Percentiles rank a stretch among this genome's conserved stretches.
Conservation (phyloP, 2,329 filamentous ascomycete genomes). For the Alternaria burnsii region DNA sequence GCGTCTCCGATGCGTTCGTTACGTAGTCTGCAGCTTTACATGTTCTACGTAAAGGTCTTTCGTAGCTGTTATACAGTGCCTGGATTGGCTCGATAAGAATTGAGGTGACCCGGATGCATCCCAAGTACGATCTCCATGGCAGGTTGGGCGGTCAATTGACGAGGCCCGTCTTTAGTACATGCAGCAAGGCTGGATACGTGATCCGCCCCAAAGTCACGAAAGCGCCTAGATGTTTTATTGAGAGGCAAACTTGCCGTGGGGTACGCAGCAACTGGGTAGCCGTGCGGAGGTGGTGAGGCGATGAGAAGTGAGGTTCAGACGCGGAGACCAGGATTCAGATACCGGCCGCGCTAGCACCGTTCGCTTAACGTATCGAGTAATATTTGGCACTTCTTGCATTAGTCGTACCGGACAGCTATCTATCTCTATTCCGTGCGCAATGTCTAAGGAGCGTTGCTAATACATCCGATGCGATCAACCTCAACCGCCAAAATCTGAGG, state of each 20-base stretch:
- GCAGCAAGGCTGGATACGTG: background rate
- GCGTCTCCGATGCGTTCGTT: constrained; percentile 30
- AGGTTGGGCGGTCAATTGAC: constrained; percentile 15
- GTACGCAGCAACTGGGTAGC: constrained; percentile 18
- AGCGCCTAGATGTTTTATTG: constrained; percentile 17
- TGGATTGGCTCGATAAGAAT: constrained; percentile 22
- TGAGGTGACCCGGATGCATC: background rate
- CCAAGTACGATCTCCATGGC: constrained; percentile 4
- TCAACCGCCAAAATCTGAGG: background rate
- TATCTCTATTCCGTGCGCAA: constrained; percentile 29
- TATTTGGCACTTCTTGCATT: constrained; percentile 35
- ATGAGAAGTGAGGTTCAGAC: constrained; percentile 30
- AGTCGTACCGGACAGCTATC: constrained; percentile 27
- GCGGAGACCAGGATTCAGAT: constrained; percentile 30
- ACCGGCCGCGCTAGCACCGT: constrained; percentile 21
- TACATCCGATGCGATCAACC: constrained; percentile 7
- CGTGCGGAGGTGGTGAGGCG: constrained; percentile 25
- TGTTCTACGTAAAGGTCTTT: constrained; percentile 23
- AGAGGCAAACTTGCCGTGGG: constrained; percentile 22
- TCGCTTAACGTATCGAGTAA: constrained; percentile 34
- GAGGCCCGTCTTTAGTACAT: background rate
- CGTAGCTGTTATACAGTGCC: constrained; percentile 9
- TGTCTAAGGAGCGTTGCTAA: constrained; percentile 34
- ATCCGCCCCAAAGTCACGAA: constrained; percentile 1
- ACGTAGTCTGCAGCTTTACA: constrained; percentile 31